phyloP scores from a whole-genome alignment of 2,329 filamentous ascomycete genomes.

The Fusarium zealandicum region DNA sequence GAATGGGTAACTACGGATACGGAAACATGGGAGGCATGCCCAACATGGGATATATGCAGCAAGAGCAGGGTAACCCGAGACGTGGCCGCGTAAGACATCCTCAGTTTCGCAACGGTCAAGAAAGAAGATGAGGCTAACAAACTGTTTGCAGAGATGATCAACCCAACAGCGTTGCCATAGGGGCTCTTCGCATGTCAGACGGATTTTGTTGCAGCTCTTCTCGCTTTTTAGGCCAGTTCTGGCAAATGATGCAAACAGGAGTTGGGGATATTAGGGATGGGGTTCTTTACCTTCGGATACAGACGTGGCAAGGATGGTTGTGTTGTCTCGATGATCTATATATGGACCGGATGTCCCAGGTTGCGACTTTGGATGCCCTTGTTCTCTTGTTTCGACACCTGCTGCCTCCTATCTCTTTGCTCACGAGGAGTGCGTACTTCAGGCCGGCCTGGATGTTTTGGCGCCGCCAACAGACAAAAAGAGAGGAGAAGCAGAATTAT shows the following conservation, averaged over 20 bases:
- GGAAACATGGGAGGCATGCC: constrained; percentile 55
- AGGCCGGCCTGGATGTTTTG: constrained; percentile 39
- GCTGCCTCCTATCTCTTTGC: constrained; percentile 24
- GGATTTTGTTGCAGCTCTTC: constrained; percentile 31
- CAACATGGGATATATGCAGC: constrained; percentile 59
- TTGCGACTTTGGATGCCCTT: constrained; percentile 35
- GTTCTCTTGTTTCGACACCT: constrained; percentile 32
- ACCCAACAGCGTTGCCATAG: constrained; percentile 17
- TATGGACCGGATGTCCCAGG: constrained; percentile 16
- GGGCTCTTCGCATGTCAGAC: constrained; percentile 24
- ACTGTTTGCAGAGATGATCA: constrained; percentile 40
- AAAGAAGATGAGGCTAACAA: constrained; percentile 37
- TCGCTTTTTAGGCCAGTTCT: constrained; percentile 30
- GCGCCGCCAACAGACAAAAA: constrained; percentile 22
- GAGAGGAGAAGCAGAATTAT: constrained; percentile 27
- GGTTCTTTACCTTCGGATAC: constrained; percentile 27
- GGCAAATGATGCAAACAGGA: constrained; percentile 35
- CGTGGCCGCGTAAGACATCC: constrained; percentile 63
- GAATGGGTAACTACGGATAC: constrained; percentile 56
- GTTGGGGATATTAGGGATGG: constrained; percentile 26
- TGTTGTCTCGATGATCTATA: constrained; percentile 24
- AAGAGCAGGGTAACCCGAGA: constrained; percentile 63
- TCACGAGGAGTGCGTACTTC: constrained; percentile 27
- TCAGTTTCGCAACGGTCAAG: constrained; percentile 18
- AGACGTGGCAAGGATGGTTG: constrained; percentile 24